Conservation (phyloP, 179 eudicot genomes). For the Amaranthus tricolor region DNA sequence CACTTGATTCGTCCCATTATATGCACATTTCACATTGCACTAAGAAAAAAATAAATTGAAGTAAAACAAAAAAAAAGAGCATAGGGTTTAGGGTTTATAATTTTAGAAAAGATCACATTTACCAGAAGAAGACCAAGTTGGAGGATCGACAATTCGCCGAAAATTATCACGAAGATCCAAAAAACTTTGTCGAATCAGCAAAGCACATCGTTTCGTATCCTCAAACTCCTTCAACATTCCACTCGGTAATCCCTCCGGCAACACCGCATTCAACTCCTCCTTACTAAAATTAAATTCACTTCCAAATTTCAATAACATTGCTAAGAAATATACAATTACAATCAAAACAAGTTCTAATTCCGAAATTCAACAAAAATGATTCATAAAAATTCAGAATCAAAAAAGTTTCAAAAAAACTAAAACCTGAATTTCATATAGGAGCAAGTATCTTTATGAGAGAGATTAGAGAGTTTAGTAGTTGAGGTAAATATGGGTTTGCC, state of each 20-base stretch:
- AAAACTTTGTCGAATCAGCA: slow-evolving; percentile 68
- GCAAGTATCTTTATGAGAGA: slow-evolving; percentile 48
- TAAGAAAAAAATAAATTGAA: too few relatives aligned
- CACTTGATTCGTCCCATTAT: background rate
- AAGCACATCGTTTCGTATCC: slow-evolving; percentile 59
- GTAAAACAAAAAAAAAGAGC: too few relatives aligned
- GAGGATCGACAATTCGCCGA: slow-evolving; percentile 82
- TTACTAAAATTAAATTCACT: slow-evolving; percentile 30
- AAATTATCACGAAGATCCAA: slow-evolving; percentile 92
- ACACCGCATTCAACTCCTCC: slow-evolving; percentile 51
- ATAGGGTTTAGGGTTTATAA: background rate
- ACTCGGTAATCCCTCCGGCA: slow-evolving; percentile 79
- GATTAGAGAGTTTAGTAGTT: slow-evolving; percentile 45
- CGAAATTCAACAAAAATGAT: background rate
- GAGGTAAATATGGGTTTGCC: slow-evolving; percentile 67
- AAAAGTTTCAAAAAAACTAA: background rate
- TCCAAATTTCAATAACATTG: background rate
- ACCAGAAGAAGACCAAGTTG: slow-evolving; percentile 42
- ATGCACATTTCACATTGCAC: background rate
- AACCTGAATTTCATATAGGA: slow-evolving; percentile 69
- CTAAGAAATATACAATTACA: background rate
- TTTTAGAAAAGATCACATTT: slow-evolving; percentile 41
- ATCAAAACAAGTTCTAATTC: background rate
- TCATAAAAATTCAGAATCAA: too few relatives aligned
- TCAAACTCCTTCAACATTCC: slow-evolving; percentile 89